Evolutionary conservation across 768 basidiomycete species (phyloP), one percentile per base, ranked within the genome.

Genomic region (Psilocybe tampanensis): DNA sequence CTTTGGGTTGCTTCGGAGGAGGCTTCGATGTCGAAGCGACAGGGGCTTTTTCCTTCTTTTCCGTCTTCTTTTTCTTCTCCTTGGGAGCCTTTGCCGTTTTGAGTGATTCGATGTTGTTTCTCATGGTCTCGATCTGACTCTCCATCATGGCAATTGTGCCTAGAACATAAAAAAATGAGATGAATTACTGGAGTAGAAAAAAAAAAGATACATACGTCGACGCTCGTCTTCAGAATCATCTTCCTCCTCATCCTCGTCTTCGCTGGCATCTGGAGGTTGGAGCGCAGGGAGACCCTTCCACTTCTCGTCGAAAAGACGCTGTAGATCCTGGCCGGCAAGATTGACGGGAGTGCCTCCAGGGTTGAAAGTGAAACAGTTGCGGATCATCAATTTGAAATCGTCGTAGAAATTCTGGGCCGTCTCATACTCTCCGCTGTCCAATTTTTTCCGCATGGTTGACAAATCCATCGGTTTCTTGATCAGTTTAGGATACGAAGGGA

Each of bases 401-500:
- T 88, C 85, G 61, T 89, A 87, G 70, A 98, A 94, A 67, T 88
- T 86, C 47, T 84, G 77, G 2, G 92, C 88, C n/a, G 79, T 87
- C 1, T 81, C 62, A 68, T 98, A 99, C 59, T 89, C 86, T 50
- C 82, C 78, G 32, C 77, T 78, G 41, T 94, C 90, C 47, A 99
- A 79, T 73, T 95, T 96, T 70, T 77, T 84, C 63, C 86, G 85
- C 79, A 99, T 95, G 8, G 92, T 94, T 11, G 85, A 82, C 57
- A 99, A 70, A 71, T 99, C 97, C 93, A 99, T 98, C 3, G 97
- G 97, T 65, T 86, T 87, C 79, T 95, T 96, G 70, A 99, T 80
- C 63, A 96, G 74, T 72, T 88, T 91, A 2, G 86, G 86, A 71
- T 99, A 99, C 18, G 81, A 78, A 0, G 95, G 96, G 45, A 98